Percentiles rank a stretch among this genome's conserved stretches.
These are phyloP conservation scores for Pythium aristosporum DNA, from an alignment of 352 stramenopile species.

Conservation along the genomic window DNA sequence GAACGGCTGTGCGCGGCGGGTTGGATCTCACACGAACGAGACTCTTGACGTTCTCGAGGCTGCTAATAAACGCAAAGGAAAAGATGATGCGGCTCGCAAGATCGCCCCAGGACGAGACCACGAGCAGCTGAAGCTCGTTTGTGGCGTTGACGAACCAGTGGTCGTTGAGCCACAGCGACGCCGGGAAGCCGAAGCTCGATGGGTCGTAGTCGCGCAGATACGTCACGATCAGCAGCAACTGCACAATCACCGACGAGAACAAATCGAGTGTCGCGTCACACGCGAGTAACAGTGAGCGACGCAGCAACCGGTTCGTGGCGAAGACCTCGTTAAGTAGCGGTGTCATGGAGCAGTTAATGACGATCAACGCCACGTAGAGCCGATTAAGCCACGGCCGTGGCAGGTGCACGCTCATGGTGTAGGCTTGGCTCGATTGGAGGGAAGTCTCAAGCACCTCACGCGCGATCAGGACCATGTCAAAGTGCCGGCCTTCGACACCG, in stretches of 20 bases:
- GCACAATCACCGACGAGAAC: slow-evolving; percentile 13
- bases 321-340: slow-evolving; percentile 5
- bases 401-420: slow-evolving; percentile 13
- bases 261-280: slow-evolving; percentile 15
- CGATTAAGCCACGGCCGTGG: slow-evolving; percentile 21
- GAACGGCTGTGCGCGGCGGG: background rate
- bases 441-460: slow-evolving; percentile 8
- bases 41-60: slow-evolving; percentile 15
- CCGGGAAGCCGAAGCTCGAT: background rate
- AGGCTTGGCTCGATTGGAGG: slow-evolving; percentile 18
- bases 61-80: slow-evolving; percentile 1
- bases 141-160: slow-evolving; percentile 24
- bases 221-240: background rate
- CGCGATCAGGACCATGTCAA: slow-evolving; percentile 4
- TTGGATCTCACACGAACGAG: background rate
- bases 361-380: slow-evolving; percentile 6
- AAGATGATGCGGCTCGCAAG: slow-evolving; percentile 27
- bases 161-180: slow-evolving; percentile 10
- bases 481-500: slow-evolving; percentile 19
- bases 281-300: background rate
- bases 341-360: slow-evolving; percentile 11
- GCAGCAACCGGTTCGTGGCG: background rate
- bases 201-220: slow-evolving; percentile 8
- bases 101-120: slow-evolving; percentile 33
- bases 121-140: slow-evolving; percentile 36